Evolutionary conservation across 1,284 basidiomycete species (phyloP).

Genomic region (Ganoderma meredithae): DNA sequence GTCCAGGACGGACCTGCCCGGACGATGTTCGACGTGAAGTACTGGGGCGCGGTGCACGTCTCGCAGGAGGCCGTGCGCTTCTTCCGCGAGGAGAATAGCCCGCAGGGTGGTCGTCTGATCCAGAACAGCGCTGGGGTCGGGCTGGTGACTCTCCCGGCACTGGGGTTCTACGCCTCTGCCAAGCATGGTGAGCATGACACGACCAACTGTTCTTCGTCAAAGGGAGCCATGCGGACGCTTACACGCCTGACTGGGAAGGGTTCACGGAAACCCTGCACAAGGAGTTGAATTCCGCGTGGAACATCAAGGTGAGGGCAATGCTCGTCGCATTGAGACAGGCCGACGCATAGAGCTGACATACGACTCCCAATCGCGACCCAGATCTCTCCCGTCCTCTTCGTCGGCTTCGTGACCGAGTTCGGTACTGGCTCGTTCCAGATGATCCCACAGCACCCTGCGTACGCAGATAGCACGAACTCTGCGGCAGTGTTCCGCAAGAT

Average conservation of each 20-base stretch:
- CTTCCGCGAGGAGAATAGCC: constrained; percentile 48
- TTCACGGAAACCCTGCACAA: constrained; percentile 41
- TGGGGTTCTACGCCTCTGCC: too few relatives aligned
- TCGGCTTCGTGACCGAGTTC: constrained; percentile 26
- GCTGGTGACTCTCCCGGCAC: constrained; percentile 16
- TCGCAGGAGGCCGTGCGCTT: constrained; percentile 44
- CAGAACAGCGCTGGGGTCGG: constrained; percentile 41
- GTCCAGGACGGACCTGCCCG: constrained; percentile 42
- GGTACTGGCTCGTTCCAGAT: background rate
- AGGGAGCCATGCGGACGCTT: background rate
- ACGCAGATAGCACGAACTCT: constrained; percentile 13
- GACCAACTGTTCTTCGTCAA: too few relatives aligned
- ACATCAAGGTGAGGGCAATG: constrained; percentile 39
- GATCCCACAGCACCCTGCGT: constrained; percentile 26
- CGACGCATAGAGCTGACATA: too few relatives aligned
- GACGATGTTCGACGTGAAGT: constrained; percentile 47
- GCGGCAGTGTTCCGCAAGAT: constrained; percentile 11
- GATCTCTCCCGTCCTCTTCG: constrained; percentile 28
- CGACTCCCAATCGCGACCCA: background rate
- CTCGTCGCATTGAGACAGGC: too few relatives aligned
- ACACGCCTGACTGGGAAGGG: constrained; percentile 31
- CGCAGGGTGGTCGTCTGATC: constrained; percentile 44
- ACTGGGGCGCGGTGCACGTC: constrained; percentile 48
- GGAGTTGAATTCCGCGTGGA: constrained; percentile 41
- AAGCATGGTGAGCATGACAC: constrained; percentile 29